Evolutionary conservation across 2,329 filamentous ascomycete genomes (phyloP), one percentile per base, ranked within the genome.

Genomic region (Saccharata proteae): DNA sequence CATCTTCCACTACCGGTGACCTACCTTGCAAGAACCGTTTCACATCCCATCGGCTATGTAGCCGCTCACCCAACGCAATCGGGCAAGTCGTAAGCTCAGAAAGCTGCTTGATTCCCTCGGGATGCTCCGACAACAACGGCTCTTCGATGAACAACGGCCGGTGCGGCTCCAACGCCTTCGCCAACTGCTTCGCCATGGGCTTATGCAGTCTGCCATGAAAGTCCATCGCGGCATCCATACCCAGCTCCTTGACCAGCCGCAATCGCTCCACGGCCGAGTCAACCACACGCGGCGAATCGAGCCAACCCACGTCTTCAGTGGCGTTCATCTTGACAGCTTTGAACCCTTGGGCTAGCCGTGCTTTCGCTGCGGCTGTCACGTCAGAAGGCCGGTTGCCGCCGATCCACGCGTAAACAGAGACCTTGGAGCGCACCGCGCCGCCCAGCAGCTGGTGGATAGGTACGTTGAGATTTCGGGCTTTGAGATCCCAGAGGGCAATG

Each of bases 131-230:
- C 0, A 84, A 63, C 2, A 83, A 57, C 0, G 78, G 78, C 41
- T 84, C 79, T 47, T 84, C 80, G 25, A 85, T 74, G 49, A 84
- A 85, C n/a, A 85, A 57, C 0, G 79, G 80, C 1, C 64, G 63
- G 40, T 80, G 67, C 0, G 77, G 77, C 38, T 78, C 77, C 0
- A 85, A 62, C 0, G 68, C 63, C 35, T 68, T 67, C 2, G 76
- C 77, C 3, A 86, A 65, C 42, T 85, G 80, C 42, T 80, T 82
- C 0, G 79, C 80, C 78, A 85, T 85, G n/a, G 78, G 76, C 38
- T 77, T 78, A 54, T 85, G 80, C 0, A 83, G 61, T 6, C 79
- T 70, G 3, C 80, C 81, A 48, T 86, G 81, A 52, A 85, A 85
- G 44, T 86, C 81, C 16, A 86, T 64, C 2, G 74, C 81, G 0